Evolutionary conservation across 805 yeast genomes (phyloP), one percentile per base, ranked within the genome.

Genomic region (Wickerhamiella lipophila): DNA sequence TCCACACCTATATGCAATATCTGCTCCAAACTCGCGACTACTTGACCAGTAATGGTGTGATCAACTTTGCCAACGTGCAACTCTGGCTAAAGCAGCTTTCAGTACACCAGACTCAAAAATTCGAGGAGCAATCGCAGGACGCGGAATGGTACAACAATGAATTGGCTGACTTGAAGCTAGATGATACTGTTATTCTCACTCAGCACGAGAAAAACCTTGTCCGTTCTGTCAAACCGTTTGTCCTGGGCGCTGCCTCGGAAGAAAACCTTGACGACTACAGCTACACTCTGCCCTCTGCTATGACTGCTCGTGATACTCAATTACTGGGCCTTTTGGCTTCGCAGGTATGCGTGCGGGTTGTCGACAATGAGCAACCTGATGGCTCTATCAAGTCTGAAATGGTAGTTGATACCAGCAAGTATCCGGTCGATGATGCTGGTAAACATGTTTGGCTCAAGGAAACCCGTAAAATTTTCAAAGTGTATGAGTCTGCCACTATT

Each of bases 141-240:
- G 78, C 84, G 29, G 92, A 83, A 53, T 88, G 96, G 96, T 85
- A 86, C 65, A 86, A 86, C 65, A 75, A 81, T 58, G 83, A 83
- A 59, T 72, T 89, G 53, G 94, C 83, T 7, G 36, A 76, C 70
- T 64, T 80, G 74, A 63, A 75, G 86, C 64, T 74, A 72, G 50
- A 74, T 42, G 88, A 89, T 3, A 81, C 78, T 56, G 66, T 81
- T 42, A 67, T 82, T 16, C 53, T 67, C n/a, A 59, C 65, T 6
- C 51, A 57, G 6, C 35, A 79, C 53, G 94, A 89, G 64, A 81
- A 78, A 56, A 58, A 40, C 21, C 4, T 40, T 22, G 30, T 40
- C n/a, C 29, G 43, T 12, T 21, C 48, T 7, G 26, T 64, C 26
- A 73, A 71, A 54, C 76, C 76, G 27, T 75, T 77, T 73, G 59